These are phyloP conservation scores for Talaromyces trachyspermus DNA, from an alignment of 495 filamentous ascomycete genomes.

Conservation along the genomic window DNA sequence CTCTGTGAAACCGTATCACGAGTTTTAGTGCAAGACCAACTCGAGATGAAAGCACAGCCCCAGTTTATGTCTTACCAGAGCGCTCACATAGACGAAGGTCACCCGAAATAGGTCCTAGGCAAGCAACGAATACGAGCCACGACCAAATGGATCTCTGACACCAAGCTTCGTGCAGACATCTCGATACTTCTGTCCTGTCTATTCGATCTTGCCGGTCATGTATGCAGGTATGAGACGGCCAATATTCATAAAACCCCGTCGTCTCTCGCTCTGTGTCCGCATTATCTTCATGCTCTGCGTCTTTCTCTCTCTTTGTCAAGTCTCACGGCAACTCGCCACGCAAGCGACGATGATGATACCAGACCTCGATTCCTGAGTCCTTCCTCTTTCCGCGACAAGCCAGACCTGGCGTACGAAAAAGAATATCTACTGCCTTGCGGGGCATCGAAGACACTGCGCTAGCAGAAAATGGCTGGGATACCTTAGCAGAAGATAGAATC, in stretches of 20 bases:
- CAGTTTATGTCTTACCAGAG: no score
- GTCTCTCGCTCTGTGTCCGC: not conserved
- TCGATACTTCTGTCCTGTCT: no score
- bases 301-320: not conserved
- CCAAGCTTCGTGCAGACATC: no score
- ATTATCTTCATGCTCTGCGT: not conserved
- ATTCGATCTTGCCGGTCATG: no score
- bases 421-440: slow-evolving; percentile 18
- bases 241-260: not conserved
- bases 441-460: slow-evolving; percentile 17
- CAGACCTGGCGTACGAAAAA: slow-evolving; percentile 24
- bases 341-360: not conserved
- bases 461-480: slow-evolving; percentile 5
- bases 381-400: slow-evolving; percentile 24
- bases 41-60: no score
- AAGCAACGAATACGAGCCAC: no score
- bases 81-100: no score
- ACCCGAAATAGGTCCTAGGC: no score
- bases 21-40: no score
- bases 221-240: no score
- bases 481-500: slow-evolving; percentile 15
- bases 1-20: no score
- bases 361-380: slow-evolving; percentile 23
- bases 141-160: no score
- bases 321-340: not conserved